Conservation (phyloP, 306 rosid genomes). For the Ziziphus jujuba region DNA sequence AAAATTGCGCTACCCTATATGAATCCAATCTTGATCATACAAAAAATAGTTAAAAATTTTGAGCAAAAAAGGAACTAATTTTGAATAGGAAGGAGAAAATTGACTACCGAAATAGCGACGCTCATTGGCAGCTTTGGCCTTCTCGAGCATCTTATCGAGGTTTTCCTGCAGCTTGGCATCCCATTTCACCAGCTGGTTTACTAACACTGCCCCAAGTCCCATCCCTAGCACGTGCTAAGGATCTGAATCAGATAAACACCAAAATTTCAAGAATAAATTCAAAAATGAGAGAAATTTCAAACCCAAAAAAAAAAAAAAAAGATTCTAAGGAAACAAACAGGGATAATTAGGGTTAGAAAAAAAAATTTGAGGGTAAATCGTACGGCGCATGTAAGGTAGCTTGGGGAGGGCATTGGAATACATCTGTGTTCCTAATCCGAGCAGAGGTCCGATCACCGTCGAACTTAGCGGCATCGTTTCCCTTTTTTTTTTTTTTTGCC, state of each 20-base stretch:
- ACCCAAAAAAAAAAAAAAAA: not conserved
- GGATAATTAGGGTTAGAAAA: not conserved
- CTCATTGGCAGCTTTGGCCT: constrained; percentile 94
- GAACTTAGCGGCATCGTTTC: constrained; percentile 59
- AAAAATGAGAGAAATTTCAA: too few relatives aligned
- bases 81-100: not conserved
- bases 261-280: too few relatives aligned
- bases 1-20: not conserved
- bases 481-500: too few relatives aligned
- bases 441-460: constrained; percentile 80
- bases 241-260: constrained; percentile 46
- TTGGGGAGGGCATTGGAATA: constrained; percentile 96
- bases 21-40: not conserved
- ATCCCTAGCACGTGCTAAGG: constrained; percentile 87
- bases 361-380: not conserved
- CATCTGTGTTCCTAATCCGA: constrained; percentile 89
- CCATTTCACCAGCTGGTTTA: constrained; percentile 72
- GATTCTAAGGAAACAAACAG: constrained; percentile 25
- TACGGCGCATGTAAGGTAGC: constrained; percentile 99
- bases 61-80: not conserved
- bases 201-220: constrained; percentile 80
- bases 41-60: not conserved
- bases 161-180: constrained; percentile 67
- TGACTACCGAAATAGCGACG: constrained; percentile 81
- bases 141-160: constrained; percentile 82